A percentile compares a stretch with the other conserved stretches of the same genome.
phyloP scores from a whole-genome alignment of 108 stramenopile species.

The Skeletonema menzelii region DNA sequence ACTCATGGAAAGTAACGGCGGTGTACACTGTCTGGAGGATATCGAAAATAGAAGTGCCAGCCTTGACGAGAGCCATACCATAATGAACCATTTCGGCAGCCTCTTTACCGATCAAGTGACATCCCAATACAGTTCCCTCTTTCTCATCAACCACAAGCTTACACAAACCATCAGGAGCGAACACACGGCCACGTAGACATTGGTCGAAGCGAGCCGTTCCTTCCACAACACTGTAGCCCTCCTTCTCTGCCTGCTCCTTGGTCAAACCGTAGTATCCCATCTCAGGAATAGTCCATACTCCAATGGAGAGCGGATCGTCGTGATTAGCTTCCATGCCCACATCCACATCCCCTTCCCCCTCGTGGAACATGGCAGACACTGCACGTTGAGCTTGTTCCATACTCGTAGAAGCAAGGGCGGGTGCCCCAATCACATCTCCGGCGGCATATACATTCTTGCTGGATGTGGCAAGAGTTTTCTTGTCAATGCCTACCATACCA shows the following conservation, averaged over 20 bases:
- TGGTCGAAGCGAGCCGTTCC: constrained; percentile 12
- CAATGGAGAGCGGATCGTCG: constrained; percentile 22
- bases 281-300: constrained; percentile 33
- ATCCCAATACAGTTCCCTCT: constrained; percentile 13
- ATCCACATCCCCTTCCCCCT: not conserved
- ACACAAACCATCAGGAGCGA: constrained; percentile 30
- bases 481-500: constrained; percentile 23
- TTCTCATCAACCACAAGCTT: constrained; percentile 15
- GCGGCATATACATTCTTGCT: constrained; percentile 28
- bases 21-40: constrained; percentile 18
- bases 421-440: constrained; percentile 29
- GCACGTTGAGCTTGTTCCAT: constrained; percentile 25
- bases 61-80: constrained; percentile 31
- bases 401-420: constrained; percentile 28
- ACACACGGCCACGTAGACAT: constrained; percentile 27
- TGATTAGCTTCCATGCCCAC: constrained; percentile 9
- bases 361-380: constrained; percentile 13
- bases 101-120: constrained; percentile 24
- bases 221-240: constrained; percentile 14
- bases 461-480: constrained; percentile 12
- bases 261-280: constrained; percentile 27
- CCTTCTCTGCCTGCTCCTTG: constrained; percentile 12
- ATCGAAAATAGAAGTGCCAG: constrained; percentile 5
- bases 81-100: constrained; percentile 35
- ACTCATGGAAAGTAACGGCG: constrained; percentile 34